Conservation (phyloP, 2,329 filamentous ascomycete species). For the Thelonectria discophora region DNA sequence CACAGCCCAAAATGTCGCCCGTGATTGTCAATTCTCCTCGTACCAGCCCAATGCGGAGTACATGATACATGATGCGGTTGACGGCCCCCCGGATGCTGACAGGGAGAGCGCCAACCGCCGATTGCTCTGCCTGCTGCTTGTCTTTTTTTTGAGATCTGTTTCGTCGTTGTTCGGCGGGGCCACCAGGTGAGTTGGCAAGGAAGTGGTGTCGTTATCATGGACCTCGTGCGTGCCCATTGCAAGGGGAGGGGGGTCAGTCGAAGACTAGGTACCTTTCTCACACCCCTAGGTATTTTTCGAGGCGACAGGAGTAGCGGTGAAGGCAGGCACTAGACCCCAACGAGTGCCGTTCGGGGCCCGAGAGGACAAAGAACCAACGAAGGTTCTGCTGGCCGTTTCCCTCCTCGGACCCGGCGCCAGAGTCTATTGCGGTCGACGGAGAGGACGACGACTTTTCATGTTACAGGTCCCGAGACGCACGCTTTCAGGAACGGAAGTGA, state of each 20-base stretch:
- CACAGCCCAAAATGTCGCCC: conserved; percentile 30
- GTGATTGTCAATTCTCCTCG: conserved; percentile 33
- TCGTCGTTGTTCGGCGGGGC: conserved; percentile 35
- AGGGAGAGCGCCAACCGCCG: conserved; percentile 38
- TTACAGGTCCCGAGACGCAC: conserved; percentile 2
- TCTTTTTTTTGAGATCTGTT: conserved; percentile 40
- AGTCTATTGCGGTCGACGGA: neutral
- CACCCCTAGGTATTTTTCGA: conserved; percentile 35
- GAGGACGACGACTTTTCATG: conserved; percentile 12
- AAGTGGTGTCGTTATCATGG: conserved; percentile 41
- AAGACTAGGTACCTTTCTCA: conserved; percentile 31
- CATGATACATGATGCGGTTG: conserved; percentile 35
- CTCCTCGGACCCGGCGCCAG: conserved; percentile 20
- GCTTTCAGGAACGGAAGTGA: conserved; percentile 24
- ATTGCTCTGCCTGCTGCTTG: conserved; percentile 37
- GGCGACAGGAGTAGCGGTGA: conserved; percentile 41
- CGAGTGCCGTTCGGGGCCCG: conserved; percentile 34
- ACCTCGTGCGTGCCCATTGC: conserved; percentile 35
- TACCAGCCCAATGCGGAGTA: conserved; percentile 40
- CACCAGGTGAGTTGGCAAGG: conserved; percentile 41
- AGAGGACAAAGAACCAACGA: conserved; percentile 21
- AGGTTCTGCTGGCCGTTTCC: conserved; percentile 20
- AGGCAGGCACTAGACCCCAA: conserved; percentile 40
- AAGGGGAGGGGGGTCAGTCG: conserved; percentile 38
- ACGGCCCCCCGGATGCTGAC: conserved; percentile 34